Base-by-base conservation (phyloP, 345 rosid species). In the Ceriops tagal region DNA sequence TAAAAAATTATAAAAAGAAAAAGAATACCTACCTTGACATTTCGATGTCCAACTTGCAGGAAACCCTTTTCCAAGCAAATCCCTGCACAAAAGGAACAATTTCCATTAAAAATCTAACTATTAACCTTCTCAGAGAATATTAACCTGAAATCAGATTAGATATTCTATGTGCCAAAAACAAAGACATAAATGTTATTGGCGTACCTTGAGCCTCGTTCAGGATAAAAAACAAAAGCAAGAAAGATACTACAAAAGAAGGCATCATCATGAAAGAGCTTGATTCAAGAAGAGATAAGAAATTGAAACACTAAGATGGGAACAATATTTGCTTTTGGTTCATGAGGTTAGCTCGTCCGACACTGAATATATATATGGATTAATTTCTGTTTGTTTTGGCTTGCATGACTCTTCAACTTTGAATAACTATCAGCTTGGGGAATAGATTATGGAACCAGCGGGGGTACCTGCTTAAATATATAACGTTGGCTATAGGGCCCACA, bases 1-100 rank as follows among this genome's bases (percentile, higher is more conserved):
- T 43, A 3, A 13, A 43, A 43, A 43, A 3, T 43, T 4, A 3
- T 0, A 18, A 13, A 43, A 11, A 3, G 20, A 8, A 24, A 32
- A 21, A 19, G 31, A 43, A 26, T 15, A 30, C 47, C n/a, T 20
- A 63, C 69, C 5, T 64, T 28, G 10, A 56, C 0, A 2, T 72
- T 58, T 58, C 49, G 65, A 22, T 58, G 28, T 26, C 32, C 58
- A 65, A 58, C 64, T 65, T 65, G 75, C 65, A 58, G 31, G 68
- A 58, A 31, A 47, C 52, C 65, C 58, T 65, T 72, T 58, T 58
- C 60, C 37, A 65, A 32, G 27, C 70, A 70, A 64, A 72, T 72
- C 22, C 52, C 75, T 72, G 5, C 37, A 46, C 2, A 24, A 8
- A 47, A 69, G n/a, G 3, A 65, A 1, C 15, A 57, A 19, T 1